phyloP scores from a whole-genome alignment of 2,329 filamentous ascomycete species.

The Rutstroemia sp. region DNA sequence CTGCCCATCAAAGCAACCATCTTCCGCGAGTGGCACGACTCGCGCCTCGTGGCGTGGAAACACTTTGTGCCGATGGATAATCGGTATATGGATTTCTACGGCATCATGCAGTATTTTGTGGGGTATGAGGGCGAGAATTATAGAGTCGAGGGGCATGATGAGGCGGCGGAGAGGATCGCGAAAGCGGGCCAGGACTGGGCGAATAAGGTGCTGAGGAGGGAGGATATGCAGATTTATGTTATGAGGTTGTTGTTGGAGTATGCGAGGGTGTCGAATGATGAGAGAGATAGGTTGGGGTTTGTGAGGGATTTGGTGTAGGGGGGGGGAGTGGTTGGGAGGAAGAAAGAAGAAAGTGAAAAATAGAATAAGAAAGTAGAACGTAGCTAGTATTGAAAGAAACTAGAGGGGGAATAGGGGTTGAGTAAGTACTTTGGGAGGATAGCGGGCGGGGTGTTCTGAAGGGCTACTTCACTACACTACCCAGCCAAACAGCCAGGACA shows the following conservation, averaged over 20 bases:
- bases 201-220: conserved; percentile 59
- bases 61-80: conserved; percentile 81
- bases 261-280: conserved; percentile 31
- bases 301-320: conserved; percentile 23
- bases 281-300: conserved; percentile 29
- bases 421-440: too few relatives aligned
- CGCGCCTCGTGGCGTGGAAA: conserved; percentile 65
- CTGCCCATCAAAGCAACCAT: conserved; percentile 72
- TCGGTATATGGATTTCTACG: conserved; percentile 64
- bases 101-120: conserved; percentile 68
- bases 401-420: too few relatives aligned
- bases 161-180: conserved; percentile 58
- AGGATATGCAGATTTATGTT: conserved; percentile 57
- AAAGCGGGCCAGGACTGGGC: conserved; percentile 64
- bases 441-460: too few relatives aligned
- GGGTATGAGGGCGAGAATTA: conserved; percentile 45
- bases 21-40: conserved; percentile 77
- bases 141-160: conserved; percentile 33
- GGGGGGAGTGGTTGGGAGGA: too few relatives aligned
- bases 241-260: conserved; percentile 64
- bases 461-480: too few relatives aligned
- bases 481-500: too few relatives aligned
- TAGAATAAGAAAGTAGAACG: too few relatives aligned
- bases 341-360: too few relatives aligned
- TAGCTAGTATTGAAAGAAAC: too few relatives aligned